A percentile compares a stretch with the other conserved stretches of the same genome.
Conservation (phyloP, 345 rosid species). For the Eucalyptus pauciflora region DNA sequence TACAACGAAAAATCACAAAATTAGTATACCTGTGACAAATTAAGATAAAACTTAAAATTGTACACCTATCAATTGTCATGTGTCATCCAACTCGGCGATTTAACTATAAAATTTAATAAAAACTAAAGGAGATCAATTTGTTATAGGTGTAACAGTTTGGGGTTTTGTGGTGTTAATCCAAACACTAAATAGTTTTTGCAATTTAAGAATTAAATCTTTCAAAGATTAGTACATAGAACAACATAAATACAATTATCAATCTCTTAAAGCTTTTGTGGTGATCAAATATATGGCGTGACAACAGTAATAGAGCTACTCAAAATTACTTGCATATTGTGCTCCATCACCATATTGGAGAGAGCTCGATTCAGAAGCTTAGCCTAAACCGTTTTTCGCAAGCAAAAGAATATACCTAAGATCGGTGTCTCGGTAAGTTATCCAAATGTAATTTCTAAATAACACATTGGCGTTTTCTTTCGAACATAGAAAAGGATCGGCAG, state of each 20-base stretch:
- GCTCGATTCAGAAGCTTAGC: background rate
- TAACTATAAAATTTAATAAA: too few species aligned
- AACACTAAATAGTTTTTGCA: background rate
- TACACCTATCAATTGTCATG: accelerated
- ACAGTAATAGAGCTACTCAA: background rate
- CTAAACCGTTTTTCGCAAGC: background rate
- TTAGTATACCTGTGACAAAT: accelerated
- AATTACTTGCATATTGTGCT: background rate
- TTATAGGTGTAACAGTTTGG: too few species aligned
- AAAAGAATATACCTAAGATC: background rate
- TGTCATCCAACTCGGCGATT: accelerated
- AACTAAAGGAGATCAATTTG: too few species aligned
- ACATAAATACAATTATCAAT: background rate
- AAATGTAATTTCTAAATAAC: background rate
- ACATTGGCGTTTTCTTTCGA: background rate
- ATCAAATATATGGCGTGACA: background rate
- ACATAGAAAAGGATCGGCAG: background rate
- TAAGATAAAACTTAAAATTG: too few species aligned
- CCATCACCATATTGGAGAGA: background rate
- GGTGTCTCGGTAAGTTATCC: background rate
- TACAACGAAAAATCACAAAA: too few species aligned
- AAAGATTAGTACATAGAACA: background rate
- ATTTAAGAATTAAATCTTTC: background rate
- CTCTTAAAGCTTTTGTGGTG: background rate
- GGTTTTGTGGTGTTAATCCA: background rate